Conservation (phyloP, 2,329 filamentous ascomycete genomes). For the Fusarium chuoi region DNA sequence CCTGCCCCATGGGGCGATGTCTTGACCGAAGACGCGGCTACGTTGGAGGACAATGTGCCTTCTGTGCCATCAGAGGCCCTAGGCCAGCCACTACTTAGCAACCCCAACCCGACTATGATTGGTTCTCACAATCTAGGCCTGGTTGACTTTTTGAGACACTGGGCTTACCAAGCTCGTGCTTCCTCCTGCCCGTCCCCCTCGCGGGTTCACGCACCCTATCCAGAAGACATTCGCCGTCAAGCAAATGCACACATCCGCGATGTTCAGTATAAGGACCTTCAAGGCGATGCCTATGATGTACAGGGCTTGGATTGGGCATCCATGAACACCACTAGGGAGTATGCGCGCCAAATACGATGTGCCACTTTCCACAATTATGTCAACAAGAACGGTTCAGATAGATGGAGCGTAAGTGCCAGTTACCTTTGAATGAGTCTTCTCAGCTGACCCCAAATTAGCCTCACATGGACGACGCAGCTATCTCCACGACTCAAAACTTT, state of each 20-base stretch:
- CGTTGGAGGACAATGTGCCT: neutral
- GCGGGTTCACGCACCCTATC: conserved; percentile 42
- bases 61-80: neutral
- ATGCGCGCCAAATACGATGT: conserved; percentile 60
- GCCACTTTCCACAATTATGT: conserved; percentile 67
- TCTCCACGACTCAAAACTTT: conserved; percentile 59
- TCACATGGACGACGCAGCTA: conserved; percentile 37
- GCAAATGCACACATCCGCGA: conserved; percentile 33
- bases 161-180: conserved; percentile 53
- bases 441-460: conserved; percentile 24
- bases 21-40: neutral
- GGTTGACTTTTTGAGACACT: conserved; percentile 61
- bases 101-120: conserved; percentile 52
- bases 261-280: conserved; percentile 58
- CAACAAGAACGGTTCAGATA: conserved; percentile 61
- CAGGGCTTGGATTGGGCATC: conserved; percentile 69
- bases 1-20: conserved; percentile 23
- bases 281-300: conserved; percentile 66
- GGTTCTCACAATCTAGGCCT: conserved; percentile 62
- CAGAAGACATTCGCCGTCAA: conserved; percentile 49
- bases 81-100: conserved; percentile 43
- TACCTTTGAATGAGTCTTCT: neutral
- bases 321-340: conserved; percentile 60
- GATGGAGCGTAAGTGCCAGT: conserved; percentile 57
- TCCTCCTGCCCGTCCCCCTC: conserved; percentile 27